Conservation (phyloP, 495 filamentous ascomycete genomes). For the Xylaria grammica region DNA sequence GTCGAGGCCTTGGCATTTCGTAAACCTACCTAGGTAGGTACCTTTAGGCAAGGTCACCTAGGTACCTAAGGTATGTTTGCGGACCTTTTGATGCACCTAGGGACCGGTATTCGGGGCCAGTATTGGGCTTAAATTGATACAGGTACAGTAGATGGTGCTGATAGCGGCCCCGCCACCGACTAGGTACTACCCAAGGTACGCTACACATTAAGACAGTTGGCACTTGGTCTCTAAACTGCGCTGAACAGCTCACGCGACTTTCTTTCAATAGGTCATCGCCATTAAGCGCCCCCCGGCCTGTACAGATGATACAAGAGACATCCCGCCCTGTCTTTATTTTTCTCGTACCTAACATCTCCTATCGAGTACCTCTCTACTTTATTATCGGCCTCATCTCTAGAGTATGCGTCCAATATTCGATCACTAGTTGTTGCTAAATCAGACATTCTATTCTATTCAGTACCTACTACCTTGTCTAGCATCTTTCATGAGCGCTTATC, state of each 20-base stretch:
- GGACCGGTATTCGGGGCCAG: no score
- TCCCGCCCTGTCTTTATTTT: background rate
- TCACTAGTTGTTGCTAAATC: background rate
- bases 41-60: no score
- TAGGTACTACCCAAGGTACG: no score
- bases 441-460: background rate
- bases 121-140: no score
- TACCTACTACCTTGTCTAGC: background rate
- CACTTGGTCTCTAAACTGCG: background rate
- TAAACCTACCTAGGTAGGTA: background rate
- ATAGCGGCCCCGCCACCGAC: no score
- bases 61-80: no score
- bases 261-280: constrained; percentile 13
- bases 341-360: background rate
- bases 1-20: background rate
- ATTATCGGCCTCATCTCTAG: background rate
- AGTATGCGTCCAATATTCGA: background rate
- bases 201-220: no score
- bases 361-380: background rate
- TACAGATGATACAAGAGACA: constrained; percentile 14
- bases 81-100: no score
- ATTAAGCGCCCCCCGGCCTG: background rate
- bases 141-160: no score
- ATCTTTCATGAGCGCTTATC: background rate
- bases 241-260: constrained; percentile 15